Evolutionary conservation across 257 asterid genomes (phyloP).

Genomic region (Mentha longifolia): DNA sequence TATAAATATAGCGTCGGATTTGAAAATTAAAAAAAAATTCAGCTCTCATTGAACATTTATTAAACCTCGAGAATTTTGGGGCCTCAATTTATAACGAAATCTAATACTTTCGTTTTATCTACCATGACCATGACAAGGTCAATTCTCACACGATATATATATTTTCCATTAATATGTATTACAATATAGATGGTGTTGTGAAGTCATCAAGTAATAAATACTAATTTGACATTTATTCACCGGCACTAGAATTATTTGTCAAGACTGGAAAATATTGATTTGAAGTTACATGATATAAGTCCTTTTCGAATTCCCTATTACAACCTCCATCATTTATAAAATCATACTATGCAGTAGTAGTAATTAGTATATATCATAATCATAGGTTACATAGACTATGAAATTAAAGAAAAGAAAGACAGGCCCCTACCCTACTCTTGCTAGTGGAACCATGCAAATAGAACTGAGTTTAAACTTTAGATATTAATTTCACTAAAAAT

Average conservation of each 20-base stretch:
- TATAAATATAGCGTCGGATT: no score
- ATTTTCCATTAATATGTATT: not conserved
- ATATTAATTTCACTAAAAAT: no score
- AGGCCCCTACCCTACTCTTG: constrained; percentile 22
- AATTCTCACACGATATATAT: not conserved
- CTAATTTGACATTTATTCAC: not conserved
- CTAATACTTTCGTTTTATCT: no score
- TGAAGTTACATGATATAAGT: no score
- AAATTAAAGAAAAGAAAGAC: not conserved
- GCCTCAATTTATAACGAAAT: no score
- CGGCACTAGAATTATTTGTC: not conserved
- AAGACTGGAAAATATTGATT: not conserved
- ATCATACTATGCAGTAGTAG: not conserved
- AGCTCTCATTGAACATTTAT: no score
- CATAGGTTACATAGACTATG: not conserved
- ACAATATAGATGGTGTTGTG: not conserved
- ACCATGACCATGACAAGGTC: not conserved
- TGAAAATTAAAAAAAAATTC: no score
- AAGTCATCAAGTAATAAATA: not conserved
- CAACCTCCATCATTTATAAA: not conserved
- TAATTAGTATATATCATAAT: not conserved
- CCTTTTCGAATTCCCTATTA: not conserved
- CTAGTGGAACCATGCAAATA: not conserved
- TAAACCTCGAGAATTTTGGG: no score
- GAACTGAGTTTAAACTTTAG: not conserved